Evolutionary conservation across 2,329 filamentous ascomycete genomes (phyloP), one percentile per base, ranked within the genome.

Genomic region (Neofusicoccum ribis): DNA sequence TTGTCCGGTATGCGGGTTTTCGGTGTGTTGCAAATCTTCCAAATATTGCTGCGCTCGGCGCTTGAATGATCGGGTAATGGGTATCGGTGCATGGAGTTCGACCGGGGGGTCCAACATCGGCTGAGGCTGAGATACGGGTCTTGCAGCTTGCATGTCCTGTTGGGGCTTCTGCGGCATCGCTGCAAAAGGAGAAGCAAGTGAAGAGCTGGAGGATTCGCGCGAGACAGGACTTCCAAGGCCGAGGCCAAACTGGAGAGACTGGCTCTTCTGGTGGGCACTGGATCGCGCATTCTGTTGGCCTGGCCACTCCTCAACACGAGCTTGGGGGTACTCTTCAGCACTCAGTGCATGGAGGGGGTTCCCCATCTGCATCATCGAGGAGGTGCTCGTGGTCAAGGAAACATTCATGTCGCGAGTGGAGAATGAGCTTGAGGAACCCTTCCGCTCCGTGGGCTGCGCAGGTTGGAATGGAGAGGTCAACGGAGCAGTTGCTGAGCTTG

Each of bases 11-110:
- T 78, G 76, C 6, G 80, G 77, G 67, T 78, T 80, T 43, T 79
- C 79, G 20, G 81, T 79, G 67, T 80, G 81, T 41, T 80, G 72
- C 62, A 83, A 79, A 31, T 86, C 82, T 65, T 86, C 83, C 50
- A 86, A 74, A 66, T 82, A 83, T 65, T 83, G 81, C 46, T 83
- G 80, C 66, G 86, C 86, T 64, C 86, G 84, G 65, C 86, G 83
- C 72, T 88, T 87, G 70, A 85, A 81, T 2, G 82, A 80, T 54
- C 82, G 83, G 8, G 83, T 80, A 36, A 83, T 80, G 3, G 85
- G 80, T 20, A 79, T 77, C 8, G 82, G 82, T 8, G 81, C 77
- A 65, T 86, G 83, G 66, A 87, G 76, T 66, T 84, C 83, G 49
- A 87, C 81, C 15, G 86, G 85, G 3, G 86, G 85, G 43, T 79